phyloP scores from a whole-genome alignment of 2,329 filamentous ascomycete genomes.

The Cryphonectria nitschkei region DNA sequence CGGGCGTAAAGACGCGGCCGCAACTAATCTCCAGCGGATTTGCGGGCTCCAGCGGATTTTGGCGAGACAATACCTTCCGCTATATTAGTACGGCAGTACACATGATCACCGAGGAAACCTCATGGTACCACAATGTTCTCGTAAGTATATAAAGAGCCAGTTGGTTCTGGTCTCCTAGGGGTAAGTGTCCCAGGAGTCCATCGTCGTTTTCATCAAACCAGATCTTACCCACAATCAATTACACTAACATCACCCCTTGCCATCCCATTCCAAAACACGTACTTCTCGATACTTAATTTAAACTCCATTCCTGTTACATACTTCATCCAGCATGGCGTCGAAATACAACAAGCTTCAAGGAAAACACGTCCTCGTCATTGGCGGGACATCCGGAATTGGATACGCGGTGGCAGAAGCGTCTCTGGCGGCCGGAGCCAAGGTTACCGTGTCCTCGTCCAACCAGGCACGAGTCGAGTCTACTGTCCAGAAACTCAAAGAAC shows the following conservation, averaged over 20 bases:
- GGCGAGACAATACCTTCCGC: background rate
- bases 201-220: background rate
- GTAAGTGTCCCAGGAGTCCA: background rate
- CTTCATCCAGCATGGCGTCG: constrained; percentile 32
- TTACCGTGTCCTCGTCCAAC: constrained; percentile 64
- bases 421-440: constrained; percentile 57
- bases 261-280: background rate
- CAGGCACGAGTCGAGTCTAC: constrained; percentile 51
- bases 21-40: no score
- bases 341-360: constrained; percentile 41
- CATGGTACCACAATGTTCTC: background rate
- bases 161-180: background rate
- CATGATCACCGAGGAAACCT: background rate
- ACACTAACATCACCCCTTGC: background rate
- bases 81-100: no score
- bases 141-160: background rate
- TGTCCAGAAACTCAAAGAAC: constrained; percentile 36
- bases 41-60: no score
- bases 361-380: constrained; percentile 60
- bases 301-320: background rate
- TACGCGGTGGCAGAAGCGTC: constrained; percentile 61
- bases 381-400: constrained; percentile 67
- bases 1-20: no score
- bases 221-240: background rate
- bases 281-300: background rate